Conservation (phyloP, 2,329 filamentous ascomycete genomes). For the Colletotrichum higginsianum region DNA sequence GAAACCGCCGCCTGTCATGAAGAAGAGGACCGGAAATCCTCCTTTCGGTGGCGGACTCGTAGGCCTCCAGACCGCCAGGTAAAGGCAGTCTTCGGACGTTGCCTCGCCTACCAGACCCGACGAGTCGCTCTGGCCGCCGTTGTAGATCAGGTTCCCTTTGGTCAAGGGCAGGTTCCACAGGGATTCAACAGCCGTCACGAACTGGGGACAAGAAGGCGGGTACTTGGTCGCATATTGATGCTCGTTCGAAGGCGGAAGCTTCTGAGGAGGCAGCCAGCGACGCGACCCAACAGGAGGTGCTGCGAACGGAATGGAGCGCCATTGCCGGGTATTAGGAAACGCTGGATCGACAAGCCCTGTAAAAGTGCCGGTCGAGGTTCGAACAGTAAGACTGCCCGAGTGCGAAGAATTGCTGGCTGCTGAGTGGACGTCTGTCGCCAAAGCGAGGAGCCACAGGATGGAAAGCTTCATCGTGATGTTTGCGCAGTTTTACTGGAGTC, state of each 20-base stretch:
- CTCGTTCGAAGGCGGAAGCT: constrained; percentile 45
- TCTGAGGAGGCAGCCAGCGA: constrained; percentile 50
- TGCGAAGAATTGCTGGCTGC: constrained; percentile 8
- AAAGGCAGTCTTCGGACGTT: constrained; percentile 59
- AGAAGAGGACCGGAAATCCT: constrained; percentile 60
- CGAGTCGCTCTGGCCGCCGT: constrained; percentile 44
- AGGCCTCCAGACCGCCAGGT: constrained; percentile 60
- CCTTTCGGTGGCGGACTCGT: constrained; percentile 45
- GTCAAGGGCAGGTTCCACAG: constrained; percentile 48
- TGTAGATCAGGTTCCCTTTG: constrained; percentile 44
- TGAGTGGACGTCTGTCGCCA: not conserved
- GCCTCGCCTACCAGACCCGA: constrained; percentile 45
- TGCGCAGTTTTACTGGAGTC: not conserved
- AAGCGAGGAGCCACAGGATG: constrained; percentile 13
- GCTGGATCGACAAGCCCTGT: constrained; percentile 52
- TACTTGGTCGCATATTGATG: constrained; percentile 48
- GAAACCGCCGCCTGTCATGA: constrained; percentile 64
- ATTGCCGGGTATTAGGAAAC: constrained; percentile 54
- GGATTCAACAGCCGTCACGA: constrained; percentile 48
- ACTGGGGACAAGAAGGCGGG: constrained; percentile 53
- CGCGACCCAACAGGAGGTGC: constrained; percentile 51
- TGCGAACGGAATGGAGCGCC: constrained; percentile 56
- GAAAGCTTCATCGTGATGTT: constrained; percentile 18
- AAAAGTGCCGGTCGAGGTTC: constrained; percentile 51
- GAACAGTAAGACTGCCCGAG: constrained; percentile 46